Evolutionary conservation across 1,284 basidiomycete species (phyloP).

Genomic region (Sanguinoderma infundibulare): DNA sequence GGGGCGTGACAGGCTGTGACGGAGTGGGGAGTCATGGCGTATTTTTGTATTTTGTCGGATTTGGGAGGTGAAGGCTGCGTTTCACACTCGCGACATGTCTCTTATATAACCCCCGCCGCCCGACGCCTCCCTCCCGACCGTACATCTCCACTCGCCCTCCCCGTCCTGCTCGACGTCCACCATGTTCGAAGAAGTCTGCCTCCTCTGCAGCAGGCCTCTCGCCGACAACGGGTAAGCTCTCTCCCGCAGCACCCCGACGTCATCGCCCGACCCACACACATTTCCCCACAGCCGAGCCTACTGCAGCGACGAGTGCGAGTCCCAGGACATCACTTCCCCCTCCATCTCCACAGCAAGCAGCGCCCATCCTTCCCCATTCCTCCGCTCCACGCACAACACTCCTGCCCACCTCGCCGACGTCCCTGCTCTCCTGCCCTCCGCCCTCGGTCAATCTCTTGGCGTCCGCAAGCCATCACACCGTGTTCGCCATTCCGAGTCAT

Average conservation of each 20-base stretch:
- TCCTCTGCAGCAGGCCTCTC: conserved; percentile 68
- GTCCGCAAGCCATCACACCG: conserved; percentile 32
- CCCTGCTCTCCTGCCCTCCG: conserved; percentile 61
- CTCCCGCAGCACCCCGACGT: conserved; percentile 9
- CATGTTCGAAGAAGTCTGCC: conserved; percentile 80
- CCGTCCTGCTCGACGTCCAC: background rate
- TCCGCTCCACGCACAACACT: conserved; percentile 51
- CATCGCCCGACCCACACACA: conserved; percentile 24
- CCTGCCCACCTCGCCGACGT: conserved; percentile 44
- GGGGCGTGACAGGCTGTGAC: conserved; percentile 21
- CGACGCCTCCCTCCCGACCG: conserved; percentile 9
- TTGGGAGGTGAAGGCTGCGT: conserved; percentile 11
- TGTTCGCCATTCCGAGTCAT: conserved; percentile 54
- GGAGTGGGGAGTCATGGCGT: conserved; percentile 25
- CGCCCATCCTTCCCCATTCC: conserved; percentile 66
- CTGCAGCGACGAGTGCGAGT: conserved; percentile 75
- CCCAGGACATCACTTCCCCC: conserved; percentile 64
- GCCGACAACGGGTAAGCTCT: conserved; percentile 60
- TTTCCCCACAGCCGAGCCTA: conserved; percentile 60
- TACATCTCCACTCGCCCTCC: conserved; percentile 2
- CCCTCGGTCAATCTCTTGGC: conserved; percentile 44
- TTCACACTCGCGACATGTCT: conserved; percentile 25
- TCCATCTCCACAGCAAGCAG: conserved; percentile 72
- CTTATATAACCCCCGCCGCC: conserved; percentile 26
- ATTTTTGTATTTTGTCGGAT: conserved; percentile 16